Percentiles rank a stretch among this genome's conserved stretches.
Conservation (phyloP, 108 stramenopile genomes). For the Conticribra weissflogii region DNA sequence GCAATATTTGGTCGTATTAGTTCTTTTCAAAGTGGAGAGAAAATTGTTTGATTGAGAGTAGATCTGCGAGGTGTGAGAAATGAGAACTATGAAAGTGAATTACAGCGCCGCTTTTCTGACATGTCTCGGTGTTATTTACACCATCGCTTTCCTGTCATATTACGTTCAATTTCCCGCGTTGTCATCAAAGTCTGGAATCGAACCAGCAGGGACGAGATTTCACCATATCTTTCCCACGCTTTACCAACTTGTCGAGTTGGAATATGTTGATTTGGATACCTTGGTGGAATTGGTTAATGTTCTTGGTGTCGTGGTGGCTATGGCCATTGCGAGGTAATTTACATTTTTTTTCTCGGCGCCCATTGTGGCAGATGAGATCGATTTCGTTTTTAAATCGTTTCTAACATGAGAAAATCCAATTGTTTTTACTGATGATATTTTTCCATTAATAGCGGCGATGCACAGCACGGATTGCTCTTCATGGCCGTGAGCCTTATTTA, state of each 20-base stretch:
- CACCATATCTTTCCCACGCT: conserved; percentile 18
- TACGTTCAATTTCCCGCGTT: conserved; percentile 62
- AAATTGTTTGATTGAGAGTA: too few species aligned
- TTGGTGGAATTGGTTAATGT: conserved; percentile 43
- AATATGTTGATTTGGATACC: conserved; percentile 38
- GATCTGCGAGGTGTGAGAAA: too few species aligned
- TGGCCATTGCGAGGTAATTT: conserved; percentile 28
- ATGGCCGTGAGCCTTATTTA: conserved; percentile 40
- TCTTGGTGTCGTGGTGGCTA: conserved; percentile 41
- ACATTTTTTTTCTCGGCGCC: not conserved
- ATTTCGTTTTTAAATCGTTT: not conserved
- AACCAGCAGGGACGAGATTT: conserved; percentile 41
- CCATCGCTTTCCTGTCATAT: conserved; percentile 57
- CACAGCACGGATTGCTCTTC: conserved; percentile 47
- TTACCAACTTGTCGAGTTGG: conserved; percentile 5
- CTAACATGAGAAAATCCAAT: not conserved
- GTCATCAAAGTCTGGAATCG: conserved; percentile 42
- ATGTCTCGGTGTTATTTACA: conserved; percentile 35
- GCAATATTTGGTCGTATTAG: too few species aligned
- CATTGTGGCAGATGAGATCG: not conserved
- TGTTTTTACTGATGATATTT: not conserved
- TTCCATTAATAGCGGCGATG: conserved; percentile 16
- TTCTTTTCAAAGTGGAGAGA: too few species aligned
- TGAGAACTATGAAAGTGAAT: too few species aligned
- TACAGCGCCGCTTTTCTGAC: conserved; percentile 23